Evolutionary conservation across 2,329 filamentous ascomycete species (phyloP).

Genomic region (Zarea fungicola): DNA sequence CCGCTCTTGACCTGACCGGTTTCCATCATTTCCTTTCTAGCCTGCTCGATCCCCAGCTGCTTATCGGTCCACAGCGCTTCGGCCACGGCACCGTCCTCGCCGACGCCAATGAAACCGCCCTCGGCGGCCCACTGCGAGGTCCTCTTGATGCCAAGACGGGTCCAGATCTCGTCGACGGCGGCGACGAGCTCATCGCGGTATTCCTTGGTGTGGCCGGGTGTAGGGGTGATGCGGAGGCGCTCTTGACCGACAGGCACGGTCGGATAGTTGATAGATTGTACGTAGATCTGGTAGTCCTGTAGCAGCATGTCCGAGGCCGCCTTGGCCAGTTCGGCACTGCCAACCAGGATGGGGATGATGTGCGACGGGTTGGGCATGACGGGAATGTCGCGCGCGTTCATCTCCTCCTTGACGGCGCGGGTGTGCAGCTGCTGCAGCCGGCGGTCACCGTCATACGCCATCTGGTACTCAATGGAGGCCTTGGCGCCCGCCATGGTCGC

Average conservation of each 20-base stretch:
- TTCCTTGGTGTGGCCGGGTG: slow-evolving; percentile 80
- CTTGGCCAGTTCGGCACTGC: slow-evolving; percentile 89
- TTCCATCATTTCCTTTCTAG: slow-evolving; percentile 55
- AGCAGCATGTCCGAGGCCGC: slow-evolving; percentile 87
- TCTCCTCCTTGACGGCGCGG: slow-evolving; percentile 81
- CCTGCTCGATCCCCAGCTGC: slow-evolving; percentile 73
- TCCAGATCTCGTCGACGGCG: slow-evolving; percentile 85
- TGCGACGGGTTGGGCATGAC: slow-evolving; percentile 97
- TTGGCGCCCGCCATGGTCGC: slow-evolving; percentile 94
- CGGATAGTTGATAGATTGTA: slow-evolving; percentile 98
- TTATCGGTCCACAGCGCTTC: slow-evolving; percentile 86
- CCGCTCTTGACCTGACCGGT: slow-evolving; percentile 29
- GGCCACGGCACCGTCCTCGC: slow-evolving; percentile 58
- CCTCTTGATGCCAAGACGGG: slow-evolving; percentile 81
- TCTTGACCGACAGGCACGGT: slow-evolving; percentile 98
- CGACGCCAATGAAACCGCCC: slow-evolving; percentile 93
- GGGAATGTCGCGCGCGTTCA: slow-evolving; percentile 77
- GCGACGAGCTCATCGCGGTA: slow-evolving; percentile 81
- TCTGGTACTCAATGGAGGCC: slow-evolving; percentile 90
- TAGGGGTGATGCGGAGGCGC: slow-evolving; percentile 90
- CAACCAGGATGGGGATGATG: slow-evolving; percentile 90
- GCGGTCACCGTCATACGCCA: slow-evolving; percentile 77
- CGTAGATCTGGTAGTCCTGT: slow-evolving; percentile 87
- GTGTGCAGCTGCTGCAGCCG: slow-evolving; percentile 94
- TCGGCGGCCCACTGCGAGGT: slow-evolving; percentile 87